Evolutionary conservation across 441 rosid species (phyloP).

Genomic region (Eruca vesicaria): DNA sequence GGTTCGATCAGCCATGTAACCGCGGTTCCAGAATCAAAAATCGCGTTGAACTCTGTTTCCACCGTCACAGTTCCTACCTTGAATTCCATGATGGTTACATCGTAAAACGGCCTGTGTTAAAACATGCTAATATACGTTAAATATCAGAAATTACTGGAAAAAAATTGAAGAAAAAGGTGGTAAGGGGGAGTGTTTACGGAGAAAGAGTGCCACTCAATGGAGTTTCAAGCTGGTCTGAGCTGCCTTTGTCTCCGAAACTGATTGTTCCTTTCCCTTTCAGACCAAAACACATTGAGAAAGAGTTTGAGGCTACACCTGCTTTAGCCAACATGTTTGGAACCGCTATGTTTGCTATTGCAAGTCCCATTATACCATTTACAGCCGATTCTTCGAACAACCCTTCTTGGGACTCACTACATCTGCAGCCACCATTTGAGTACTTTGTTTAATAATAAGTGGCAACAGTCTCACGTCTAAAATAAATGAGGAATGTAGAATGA

Average conservation of each 20-base stretch:
- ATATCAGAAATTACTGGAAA: slow-evolving; percentile 7
- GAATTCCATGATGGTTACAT: slow-evolving; percentile 58
- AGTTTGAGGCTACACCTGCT: slow-evolving; percentile 54
- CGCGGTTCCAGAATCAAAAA: slow-evolving; percentile 91
- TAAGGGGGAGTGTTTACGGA: neutral
- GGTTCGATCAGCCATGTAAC: slow-evolving; percentile 86
- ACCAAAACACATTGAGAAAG: slow-evolving; percentile 94
- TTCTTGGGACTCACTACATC: slow-evolving; percentile 73
- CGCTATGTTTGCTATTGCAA: slow-evolving; percentile 59
- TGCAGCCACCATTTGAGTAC: slow-evolving; percentile 31
- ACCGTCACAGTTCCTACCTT: slow-evolving; percentile 46
- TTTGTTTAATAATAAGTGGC: neutral
- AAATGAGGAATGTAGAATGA: neutral
- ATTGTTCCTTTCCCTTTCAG: slow-evolving; percentile 73
- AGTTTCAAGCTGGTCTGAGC: slow-evolving; percentile 72
- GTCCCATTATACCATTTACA: slow-evolving; percentile 90
- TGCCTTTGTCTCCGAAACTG: slow-evolving; percentile 90
- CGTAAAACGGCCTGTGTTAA: slow-evolving; percentile 66
- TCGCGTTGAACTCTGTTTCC: slow-evolving; percentile 52
- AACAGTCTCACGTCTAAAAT: neutral
- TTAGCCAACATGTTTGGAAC: slow-evolving; percentile 85
- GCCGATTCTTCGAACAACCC: slow-evolving; percentile 72
- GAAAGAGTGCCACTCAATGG: slow-evolving; percentile 49
- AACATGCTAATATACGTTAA: neutral
- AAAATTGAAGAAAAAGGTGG: neutral